phyloP scores from a whole-genome alignment of 768 basidiomycete genomes.

The Rhodotorula toruloides region DNA sequence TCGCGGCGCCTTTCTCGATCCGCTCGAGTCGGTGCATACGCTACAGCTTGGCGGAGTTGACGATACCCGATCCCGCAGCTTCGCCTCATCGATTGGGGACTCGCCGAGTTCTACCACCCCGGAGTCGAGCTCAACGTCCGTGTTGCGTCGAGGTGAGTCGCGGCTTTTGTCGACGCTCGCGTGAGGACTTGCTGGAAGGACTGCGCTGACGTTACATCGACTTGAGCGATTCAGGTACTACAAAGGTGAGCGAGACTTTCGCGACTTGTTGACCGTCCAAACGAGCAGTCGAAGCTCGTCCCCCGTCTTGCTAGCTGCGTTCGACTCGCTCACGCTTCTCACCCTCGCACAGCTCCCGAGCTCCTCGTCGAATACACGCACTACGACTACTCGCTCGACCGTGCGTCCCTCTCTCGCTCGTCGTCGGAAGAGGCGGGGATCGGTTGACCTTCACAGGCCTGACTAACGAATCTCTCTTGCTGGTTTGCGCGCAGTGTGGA shows the following conservation, averaged over 20 bases:
- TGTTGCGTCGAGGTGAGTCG: slow-evolving; percentile 35
- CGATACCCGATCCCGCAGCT: too few relatives aligned
- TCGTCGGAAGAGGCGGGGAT: not conserved
- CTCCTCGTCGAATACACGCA: slow-evolving; percentile 6
- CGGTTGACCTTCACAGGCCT: slow-evolving; percentile 55
- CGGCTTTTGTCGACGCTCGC: too few relatives aligned
- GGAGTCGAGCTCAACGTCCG: slow-evolving; percentile 34
- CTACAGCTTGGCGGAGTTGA: too few relatives aligned
- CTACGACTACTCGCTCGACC: slow-evolving; percentile 38
- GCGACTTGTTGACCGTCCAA: slow-evolving; percentile 55
- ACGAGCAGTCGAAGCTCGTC: not conserved
- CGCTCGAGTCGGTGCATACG: not conserved
- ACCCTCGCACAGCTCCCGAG: not conserved
- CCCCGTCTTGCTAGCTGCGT: too few relatives aligned
- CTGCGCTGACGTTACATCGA: too few relatives aligned
- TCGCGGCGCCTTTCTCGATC: not conserved
- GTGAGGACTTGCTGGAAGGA: too few relatives aligned
- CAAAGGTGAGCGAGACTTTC: slow-evolving; percentile 88
- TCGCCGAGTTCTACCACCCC: slow-evolving; percentile 41
- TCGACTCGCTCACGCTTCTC: too few relatives aligned
- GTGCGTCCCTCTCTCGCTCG: not conserved
- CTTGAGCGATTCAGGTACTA: too few relatives aligned
- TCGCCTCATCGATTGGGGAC: slow-evolving; percentile 40
- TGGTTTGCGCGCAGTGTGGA: slow-evolving; percentile 69
- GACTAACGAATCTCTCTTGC: slow-evolving; percentile 67